Base-by-base conservation (phyloP, 495 filamentous ascomycete species). In the Penicillium arizonense region DNA sequence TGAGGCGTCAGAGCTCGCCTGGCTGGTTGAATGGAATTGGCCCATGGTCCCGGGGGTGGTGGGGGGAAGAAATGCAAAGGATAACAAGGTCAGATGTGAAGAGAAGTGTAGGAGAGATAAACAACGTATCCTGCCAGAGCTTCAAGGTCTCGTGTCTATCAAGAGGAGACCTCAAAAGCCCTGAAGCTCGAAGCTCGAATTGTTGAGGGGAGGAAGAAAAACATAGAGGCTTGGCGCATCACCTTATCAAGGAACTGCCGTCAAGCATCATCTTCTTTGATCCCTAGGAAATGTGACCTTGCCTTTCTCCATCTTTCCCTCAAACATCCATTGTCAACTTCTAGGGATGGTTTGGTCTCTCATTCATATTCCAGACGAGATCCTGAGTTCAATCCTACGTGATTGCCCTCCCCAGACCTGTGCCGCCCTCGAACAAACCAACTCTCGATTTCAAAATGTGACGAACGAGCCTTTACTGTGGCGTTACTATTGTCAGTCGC, bases 391-490 rank as follows among this genome's bases (percentile, higher is more conserved):
- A 16, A 83, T 93, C 50, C 69, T 92, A 46, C 77, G 73, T 52
- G 80, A 78, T 54, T 69, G 87, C 24, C 65, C 82, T 16, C 85
- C 88, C 20, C 36, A 42, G 18, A 67, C 66, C 21, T 65, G 59
- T 46, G 61, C 74, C 23, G 61, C 72, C 13, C 47, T 92, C 47
- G 80, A 87, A 56, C 67, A 70, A 28, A 78, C 87, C 11, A 88
- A 83, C 44, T 82, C 76, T 44, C 81, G 82, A 44, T 84, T 92
- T 61, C 70, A 82, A 56, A 70, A 76, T 44, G 71, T 93, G 34
- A 80, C 82, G 20, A 81, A 83, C 50, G 85, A 89, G 50, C 82
- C 87, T 21, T 67, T 91, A 12, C 71, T 96, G 52, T 97, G 93
- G 91, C 85, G 84, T 44, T 68, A 79, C 61, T 83, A 91, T 63